Conservation (phyloP, 169 alveolate genomes). For the Amoebophrya sp. region DNA sequence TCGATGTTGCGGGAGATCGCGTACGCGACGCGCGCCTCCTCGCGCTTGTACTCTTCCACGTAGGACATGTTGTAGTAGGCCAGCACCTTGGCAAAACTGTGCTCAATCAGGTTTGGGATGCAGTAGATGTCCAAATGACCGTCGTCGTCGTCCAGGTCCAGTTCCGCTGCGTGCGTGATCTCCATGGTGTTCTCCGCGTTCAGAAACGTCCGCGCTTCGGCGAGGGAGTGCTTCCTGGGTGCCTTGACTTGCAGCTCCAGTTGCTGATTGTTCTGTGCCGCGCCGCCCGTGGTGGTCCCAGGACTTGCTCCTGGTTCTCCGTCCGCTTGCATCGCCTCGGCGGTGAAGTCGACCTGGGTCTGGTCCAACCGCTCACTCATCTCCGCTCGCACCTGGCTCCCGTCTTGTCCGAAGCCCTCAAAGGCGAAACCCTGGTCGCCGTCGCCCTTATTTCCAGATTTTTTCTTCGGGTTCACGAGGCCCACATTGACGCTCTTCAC, state of each 20-base stretch:
- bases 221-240: neutral
- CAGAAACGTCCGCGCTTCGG: neutral
- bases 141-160: constrained; percentile 9
- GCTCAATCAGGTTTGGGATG: neutral
- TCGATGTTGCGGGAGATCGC: neutral
- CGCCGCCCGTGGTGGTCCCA: neutral
- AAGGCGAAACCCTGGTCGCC: no score
- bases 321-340: neutral
- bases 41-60: constrained; percentile 17
- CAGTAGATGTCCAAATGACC: neutral
- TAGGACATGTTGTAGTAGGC: neutral
- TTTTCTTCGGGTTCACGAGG: no score
- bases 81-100: neutral
- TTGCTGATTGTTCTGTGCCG: no score
- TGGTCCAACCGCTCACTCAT: neutral
- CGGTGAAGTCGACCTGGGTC: neutral
- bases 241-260: no score
- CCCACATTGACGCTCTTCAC: no score
- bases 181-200: neutral
- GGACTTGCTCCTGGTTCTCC: neutral
- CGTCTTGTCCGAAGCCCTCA: neutral
- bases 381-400: neutral
- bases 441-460: no score
- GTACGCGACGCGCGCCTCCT: neutral
- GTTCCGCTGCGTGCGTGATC: constrained; percentile 1